phyloP scores from a whole-genome alignment of 2,329 filamentous ascomycete species.

The Graphium sp. region DNA sequence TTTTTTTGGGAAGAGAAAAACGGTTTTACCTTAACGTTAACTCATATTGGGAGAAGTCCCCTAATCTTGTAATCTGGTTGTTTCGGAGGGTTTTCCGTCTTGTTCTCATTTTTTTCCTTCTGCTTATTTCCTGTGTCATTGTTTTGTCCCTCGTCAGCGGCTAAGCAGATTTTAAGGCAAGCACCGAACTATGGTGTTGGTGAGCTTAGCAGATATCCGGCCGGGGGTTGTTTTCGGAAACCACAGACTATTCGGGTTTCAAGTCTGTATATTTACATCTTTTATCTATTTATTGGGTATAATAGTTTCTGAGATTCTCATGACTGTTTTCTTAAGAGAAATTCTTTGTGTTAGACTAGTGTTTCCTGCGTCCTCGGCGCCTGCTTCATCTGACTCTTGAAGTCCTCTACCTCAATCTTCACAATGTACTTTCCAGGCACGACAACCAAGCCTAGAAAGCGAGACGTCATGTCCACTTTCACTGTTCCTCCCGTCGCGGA shows the following conservation, averaged over 20 bases:
- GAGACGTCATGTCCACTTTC: conserved; percentile 59
- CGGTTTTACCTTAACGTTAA: no score
- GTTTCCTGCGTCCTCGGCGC: not conserved
- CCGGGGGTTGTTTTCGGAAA: no score
- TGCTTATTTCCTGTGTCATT: no score
- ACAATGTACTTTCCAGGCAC: conserved; percentile 74
- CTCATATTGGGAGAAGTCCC: no score
- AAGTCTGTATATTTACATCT: not conserved
- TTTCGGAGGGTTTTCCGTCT: no score
- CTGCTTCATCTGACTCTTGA: conserved; percentile 32
- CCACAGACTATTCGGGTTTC: not conserved
- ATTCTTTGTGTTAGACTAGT: conserved; percentile 7
- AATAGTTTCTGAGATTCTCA: conserved; percentile 1
- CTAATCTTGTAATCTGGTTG: no score
- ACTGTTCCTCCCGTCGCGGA: conserved; percentile 22
- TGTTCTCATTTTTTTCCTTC: no score
- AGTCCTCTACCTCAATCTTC: conserved; percentile 79
- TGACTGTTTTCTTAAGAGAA: conserved; percentile 4
- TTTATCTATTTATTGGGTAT: not conserved
- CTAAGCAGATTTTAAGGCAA: no score
- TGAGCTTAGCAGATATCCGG: no score
- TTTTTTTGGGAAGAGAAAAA: no score
- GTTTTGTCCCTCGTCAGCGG: no score
- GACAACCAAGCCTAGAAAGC: conserved; percentile 79
- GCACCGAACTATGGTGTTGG: no score